Conservation (phyloP, 768 basidiomycete genomes). For the Boletus rubropictus region DNA sequence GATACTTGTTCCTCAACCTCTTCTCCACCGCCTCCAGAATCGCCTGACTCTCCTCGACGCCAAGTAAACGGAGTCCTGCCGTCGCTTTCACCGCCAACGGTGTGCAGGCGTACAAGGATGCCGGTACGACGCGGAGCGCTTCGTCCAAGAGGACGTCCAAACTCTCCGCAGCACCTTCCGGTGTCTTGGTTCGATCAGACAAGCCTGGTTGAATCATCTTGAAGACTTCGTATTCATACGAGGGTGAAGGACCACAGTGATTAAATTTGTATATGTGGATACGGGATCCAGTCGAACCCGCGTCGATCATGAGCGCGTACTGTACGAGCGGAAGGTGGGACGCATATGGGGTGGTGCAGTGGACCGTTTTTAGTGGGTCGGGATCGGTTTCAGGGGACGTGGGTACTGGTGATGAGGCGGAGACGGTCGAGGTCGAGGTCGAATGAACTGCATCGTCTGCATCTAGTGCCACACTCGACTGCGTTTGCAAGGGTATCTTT, state of each 20-base stretch:
- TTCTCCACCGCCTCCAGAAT: constrained; percentile 72
- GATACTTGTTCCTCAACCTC: constrained; percentile 53
- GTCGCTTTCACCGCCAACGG: constrained; percentile 91
- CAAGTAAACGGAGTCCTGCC: constrained; percentile 77
- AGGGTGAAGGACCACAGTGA: constrained; percentile 70
- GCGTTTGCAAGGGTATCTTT: constrained; percentile 11
- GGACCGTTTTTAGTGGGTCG: constrained; percentile 63
- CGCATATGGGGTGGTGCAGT: constrained; percentile 58
- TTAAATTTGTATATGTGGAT: constrained; percentile 99
- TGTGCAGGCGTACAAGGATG: constrained; percentile 56
- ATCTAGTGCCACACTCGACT: neutral
- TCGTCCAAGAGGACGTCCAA: constrained; percentile 77
- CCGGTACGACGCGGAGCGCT: constrained; percentile 74
- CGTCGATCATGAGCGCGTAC: constrained; percentile 96
- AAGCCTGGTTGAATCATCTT: constrained; percentile 76
- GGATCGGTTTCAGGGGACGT: constrained; percentile 68
- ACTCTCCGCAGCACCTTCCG: constrained; percentile 68
- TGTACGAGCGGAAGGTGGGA: constrained; percentile 60
- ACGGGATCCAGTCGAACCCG: constrained; percentile 93
- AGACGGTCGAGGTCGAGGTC: neutral
- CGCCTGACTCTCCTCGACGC: constrained; percentile 51
- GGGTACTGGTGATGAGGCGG: constrained; percentile 24
- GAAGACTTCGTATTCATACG: constrained; percentile 93
- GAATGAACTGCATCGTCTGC: neutral
- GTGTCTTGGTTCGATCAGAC: constrained; percentile 52